Conservation (phyloP, 1,284 basidiomycete species). For the Laetiporus sulphureus region DNA sequence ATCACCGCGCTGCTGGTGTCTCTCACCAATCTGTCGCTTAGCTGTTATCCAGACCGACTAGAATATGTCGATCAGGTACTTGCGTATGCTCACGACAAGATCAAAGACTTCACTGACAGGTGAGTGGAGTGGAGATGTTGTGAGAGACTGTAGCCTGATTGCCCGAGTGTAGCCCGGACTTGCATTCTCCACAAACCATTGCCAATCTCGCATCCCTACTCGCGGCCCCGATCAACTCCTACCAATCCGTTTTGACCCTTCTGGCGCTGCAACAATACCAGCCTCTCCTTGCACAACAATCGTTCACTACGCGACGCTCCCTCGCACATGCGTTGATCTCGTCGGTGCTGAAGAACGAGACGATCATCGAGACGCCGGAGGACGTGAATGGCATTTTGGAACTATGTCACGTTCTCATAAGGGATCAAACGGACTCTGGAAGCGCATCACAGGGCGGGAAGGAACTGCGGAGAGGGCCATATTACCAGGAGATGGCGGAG, state of each 20-base stretch:
- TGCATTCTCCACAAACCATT: conserved; percentile 82
- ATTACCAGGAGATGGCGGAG: conserved; percentile 73
- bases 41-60: conserved; percentile 90
- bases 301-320: conserved; percentile 82
- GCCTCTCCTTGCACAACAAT: conserved; percentile 75
- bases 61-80: conserved; percentile 95
- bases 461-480: conserved; percentile 49
- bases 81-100: conserved; percentile 80
- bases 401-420: conserved; percentile 84
- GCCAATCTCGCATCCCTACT: conserved; percentile 86
- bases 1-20: conserved; percentile 92
- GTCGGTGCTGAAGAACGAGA: conserved; percentile 91
- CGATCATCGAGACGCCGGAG: conserved; percentile 82
- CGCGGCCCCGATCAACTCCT: conserved; percentile 88
- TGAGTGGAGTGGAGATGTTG: conserved; percentile 23
- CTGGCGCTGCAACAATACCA: conserved; percentile 88
- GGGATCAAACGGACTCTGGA: conserved; percentile 74
- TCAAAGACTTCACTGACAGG: conserved; percentile 79
- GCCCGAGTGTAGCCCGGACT: conserved; percentile 61
- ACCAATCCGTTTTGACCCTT: conserved; percentile 88
- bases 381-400: conserved; percentile 91
- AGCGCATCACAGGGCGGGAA: conserved; percentile 32
- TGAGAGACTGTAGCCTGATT: background rate
- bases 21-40: conserved; percentile 85
- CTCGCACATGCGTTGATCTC: conserved; percentile 90